These are phyloP conservation scores for Fusarium poae DNA, from an alignment of 2,329 filamentous ascomycete genomes.

Conservation along the genomic window DNA sequence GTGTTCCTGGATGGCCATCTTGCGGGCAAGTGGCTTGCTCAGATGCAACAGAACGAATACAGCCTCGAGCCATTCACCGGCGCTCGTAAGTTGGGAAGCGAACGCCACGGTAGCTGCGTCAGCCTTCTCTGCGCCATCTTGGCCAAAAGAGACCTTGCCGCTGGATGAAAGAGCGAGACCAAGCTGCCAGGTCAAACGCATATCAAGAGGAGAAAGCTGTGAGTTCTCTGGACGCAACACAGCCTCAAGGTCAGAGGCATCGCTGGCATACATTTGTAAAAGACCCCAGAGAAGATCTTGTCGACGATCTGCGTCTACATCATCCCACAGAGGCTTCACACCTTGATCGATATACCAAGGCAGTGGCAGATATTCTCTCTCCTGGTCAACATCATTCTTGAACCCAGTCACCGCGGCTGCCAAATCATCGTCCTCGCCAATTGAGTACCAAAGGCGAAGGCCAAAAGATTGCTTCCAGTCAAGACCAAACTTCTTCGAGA, in stretches of 20 bases:
- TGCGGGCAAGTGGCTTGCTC: conserved; percentile 71
- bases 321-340: conserved; percentile 70
- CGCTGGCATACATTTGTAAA: conserved; percentile 81
- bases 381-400: conserved; percentile 77
- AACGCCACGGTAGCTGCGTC: conserved; percentile 77
- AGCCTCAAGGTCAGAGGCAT: conserved; percentile 71
- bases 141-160: conserved; percentile 65
- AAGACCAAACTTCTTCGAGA: conserved; percentile 85
- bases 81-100: conserved; percentile 71
- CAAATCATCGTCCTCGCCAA: conserved; percentile 75
- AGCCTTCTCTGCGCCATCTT: conserved; percentile 69
- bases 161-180: conserved; percentile 72
- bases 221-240: conserved; percentile 82
- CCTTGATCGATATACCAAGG: conserved; percentile 77
- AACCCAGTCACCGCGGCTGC: conserved; percentile 80
- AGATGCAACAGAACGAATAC: conserved; percentile 84
- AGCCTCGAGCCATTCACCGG: conserved; percentile 76
- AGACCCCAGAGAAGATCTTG: conserved; percentile 91
- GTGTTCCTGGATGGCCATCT: conserved; percentile 77
- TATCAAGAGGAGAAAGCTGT: conserved; percentile 79
- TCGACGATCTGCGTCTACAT: conserved; percentile 67
- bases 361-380: conserved; percentile 78
- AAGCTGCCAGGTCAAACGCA: conserved; percentile 87
- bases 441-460: conserved; percentile 89
- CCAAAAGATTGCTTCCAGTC: conserved; percentile 97